Evolutionary conservation across 2,329 filamentous ascomycete genomes (phyloP).

Genomic region (Monilinia vaccinii-corymbosi): DNA sequence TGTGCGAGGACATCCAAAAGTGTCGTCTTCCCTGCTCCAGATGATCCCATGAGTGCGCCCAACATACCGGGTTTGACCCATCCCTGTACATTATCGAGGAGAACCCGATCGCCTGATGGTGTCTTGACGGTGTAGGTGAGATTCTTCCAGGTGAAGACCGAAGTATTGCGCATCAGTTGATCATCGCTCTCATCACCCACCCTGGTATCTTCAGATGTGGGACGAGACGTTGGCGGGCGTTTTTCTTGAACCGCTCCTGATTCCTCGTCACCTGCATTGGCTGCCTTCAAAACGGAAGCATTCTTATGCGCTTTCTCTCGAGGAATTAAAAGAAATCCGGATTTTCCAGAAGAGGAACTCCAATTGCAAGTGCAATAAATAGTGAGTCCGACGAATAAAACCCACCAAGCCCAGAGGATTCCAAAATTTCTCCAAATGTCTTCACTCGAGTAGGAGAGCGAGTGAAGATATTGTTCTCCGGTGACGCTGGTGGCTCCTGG

Average conservation of each 20-base stretch:
- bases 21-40: conserved; percentile 80
- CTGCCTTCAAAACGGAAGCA: conserved; percentile 17
- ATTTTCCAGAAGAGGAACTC: conserved; percentile 43
- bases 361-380: conserved; percentile 48
- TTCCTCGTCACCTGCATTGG: conserved; percentile 41
- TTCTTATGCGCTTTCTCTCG: conserved; percentile 45
- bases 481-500: conserved; percentile 41
- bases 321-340: conserved; percentile 50
- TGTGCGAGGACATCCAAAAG: conserved; percentile 78
- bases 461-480: conserved; percentile 48
- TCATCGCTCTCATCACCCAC: conserved; percentile 30
- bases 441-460: conserved; percentile 42
- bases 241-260: conserved; percentile 20
- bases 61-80: conserved; percentile 53
- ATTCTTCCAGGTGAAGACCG: conserved; percentile 67
- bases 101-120: conserved; percentile 49
- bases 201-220: conserved; percentile 18
- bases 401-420: conserved; percentile 55
- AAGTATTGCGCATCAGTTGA: conserved; percentile 51
- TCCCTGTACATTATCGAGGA: conserved; percentile 58
- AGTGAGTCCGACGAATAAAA: conserved; percentile 47
- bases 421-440: conserved; percentile 54
- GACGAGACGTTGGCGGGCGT: conserved; percentile 7
- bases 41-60: conserved; percentile 51
- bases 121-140: conserved; percentile 59